Evolutionary conservation across 2,329 filamentous ascomycete species (phyloP), one percentile per base, ranked within the genome.

Genomic region (Pseudocercospora crystallina): DNA sequence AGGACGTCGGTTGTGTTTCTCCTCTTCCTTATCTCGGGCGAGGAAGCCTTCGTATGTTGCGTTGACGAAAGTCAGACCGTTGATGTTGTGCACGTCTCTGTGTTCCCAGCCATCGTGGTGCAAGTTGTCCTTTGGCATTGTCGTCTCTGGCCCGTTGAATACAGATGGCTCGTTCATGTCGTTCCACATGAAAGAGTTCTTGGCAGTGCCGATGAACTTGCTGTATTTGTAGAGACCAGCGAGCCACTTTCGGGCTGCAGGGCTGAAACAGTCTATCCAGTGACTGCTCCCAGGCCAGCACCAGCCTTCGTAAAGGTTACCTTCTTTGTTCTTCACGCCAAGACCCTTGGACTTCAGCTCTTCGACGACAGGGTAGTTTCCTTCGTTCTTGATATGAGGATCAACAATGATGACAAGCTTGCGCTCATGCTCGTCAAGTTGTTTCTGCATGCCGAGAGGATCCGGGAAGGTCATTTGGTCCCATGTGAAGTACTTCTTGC

Each of bases 141-240:
- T 97, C 2, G 90, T 95, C 71, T 99, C 94, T 0, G 94, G 94
- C 0, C 94, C 94, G 69, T 97, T 97, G 77, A 99, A 99, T 1
- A 99, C 94, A 0, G 94, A 97, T 0, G 94, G 94, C 74, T 99
- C 94, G 68, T 96, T 97, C 94, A 99, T 99, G 70, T 99, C 94
- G 70, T 99, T 99, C 94, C 94, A 99, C 63, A 99, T 83, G 71
- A 90, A 96, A 0, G 89, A 86, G 70, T 97, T 99, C 58, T 85
- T 79, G 62, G 86, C 80, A 1, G 90, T 90, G 41, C 90, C 91
- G 70, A 89, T 89, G 79, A 96, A 99, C 35, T 75, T 81, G 67
- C 89, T 84, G 60, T 95, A 97, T 64, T 87, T 86, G 80, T 95
- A 97, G 9, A 97, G 80, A 2, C 79, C 74, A 61, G 84, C 87